Conservation (phyloP, 176 grass and related monocot genomes). For the Rhynchospora pubera region DNA sequence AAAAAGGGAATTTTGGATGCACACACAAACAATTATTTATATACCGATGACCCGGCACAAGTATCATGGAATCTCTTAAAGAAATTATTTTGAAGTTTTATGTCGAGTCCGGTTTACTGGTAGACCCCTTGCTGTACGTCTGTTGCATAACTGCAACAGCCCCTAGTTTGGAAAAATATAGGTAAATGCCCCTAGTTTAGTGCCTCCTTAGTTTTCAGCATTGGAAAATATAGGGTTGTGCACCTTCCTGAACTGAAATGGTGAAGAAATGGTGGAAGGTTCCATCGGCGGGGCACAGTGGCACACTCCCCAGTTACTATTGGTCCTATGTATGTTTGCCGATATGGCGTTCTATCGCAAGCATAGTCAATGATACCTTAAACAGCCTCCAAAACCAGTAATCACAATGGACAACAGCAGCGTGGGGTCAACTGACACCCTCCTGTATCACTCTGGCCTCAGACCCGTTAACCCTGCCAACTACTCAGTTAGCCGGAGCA, state of each 20-base stretch:
- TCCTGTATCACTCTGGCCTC: conserved; percentile 87
- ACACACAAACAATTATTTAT: too few species aligned
- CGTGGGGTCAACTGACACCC: conserved; percentile 79
- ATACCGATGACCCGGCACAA: too few species aligned
- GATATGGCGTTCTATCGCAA: conserved; percentile 76
- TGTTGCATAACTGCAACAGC: neutral
- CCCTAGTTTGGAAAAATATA: neutral
- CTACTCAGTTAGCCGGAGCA: conserved; percentile 74
- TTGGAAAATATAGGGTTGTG: neutral
- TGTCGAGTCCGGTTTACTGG: neutral
- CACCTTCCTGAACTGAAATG: neutral
- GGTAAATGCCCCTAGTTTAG: neutral
- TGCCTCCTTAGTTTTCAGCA: neutral
- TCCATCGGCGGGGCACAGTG: conserved; percentile 22
- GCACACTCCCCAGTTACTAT: conserved; percentile 10
- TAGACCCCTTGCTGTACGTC: neutral
- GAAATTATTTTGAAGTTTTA: neutral
- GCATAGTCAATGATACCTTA: conserved; percentile 74
- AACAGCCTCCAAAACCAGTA: conserved; percentile 45
- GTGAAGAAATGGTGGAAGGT: conserved; percentile 29
- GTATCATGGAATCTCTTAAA: too few species aligned
- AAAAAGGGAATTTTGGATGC: too few species aligned
- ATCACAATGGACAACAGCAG: conserved; percentile 68
- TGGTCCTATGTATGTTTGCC: neutral
- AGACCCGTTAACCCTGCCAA: conserved; percentile 44